These are phyloP conservation scores for Triangularia setosa DNA, from an alignment of 2,329 filamentous ascomycete genomes.

Conservation along the genomic window DNA sequence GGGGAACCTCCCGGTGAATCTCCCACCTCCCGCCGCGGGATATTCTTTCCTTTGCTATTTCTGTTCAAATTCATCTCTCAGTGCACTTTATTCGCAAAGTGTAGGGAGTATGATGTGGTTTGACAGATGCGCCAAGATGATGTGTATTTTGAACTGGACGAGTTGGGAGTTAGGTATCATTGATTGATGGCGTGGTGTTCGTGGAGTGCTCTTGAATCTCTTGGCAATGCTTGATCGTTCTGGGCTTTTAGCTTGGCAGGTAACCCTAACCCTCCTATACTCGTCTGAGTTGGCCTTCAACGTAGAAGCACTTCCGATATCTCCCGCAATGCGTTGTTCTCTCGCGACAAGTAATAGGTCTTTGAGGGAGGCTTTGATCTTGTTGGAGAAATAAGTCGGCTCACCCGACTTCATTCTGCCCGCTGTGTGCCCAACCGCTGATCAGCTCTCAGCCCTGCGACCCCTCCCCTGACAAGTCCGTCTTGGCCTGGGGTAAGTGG, in stretches of 20 bases:
- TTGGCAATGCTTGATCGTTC: not conserved
- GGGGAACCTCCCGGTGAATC: slow-evolving; percentile 6
- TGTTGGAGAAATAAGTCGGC: not conserved
- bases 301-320: not conserved
- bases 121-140: not conserved
- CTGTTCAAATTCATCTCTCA: not conserved
- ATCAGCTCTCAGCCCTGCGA: not conserved
- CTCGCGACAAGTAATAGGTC: not conserved
- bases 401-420: not conserved
- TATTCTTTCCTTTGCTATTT: not conserved
- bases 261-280: not conserved
- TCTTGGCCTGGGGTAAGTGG: not conserved
- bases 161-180: not conserved
- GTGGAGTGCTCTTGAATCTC: not conserved
- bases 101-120: not conserved
- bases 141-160: no score
- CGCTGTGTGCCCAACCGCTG: not conserved
- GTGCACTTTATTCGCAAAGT: not conserved
- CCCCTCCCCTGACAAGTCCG: not conserved
- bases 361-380: not conserved
- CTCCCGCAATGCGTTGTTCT: not conserved
- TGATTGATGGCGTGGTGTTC: not conserved
- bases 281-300: not conserved
- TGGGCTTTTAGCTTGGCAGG: not conserved
- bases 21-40: not conserved